Evolutionary conservation across 2,329 filamentous ascomycete genomes (phyloP).

Genomic region (Alternaria viburni): DNA sequence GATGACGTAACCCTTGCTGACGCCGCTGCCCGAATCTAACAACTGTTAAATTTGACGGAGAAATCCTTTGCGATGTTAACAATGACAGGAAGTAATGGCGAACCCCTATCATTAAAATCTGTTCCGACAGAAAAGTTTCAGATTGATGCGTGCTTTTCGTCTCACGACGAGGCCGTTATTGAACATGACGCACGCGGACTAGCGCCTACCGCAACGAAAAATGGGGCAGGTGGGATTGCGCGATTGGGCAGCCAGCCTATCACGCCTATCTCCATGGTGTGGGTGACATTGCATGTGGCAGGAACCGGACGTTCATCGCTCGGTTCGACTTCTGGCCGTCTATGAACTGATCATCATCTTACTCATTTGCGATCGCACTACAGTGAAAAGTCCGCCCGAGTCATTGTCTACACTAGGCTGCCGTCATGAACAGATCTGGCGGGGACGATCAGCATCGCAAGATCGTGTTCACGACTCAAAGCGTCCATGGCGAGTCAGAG

Average conservation of each 20-base stretch:
- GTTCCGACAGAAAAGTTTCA: neutral
- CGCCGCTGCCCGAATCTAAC: slow-evolving; percentile 1
- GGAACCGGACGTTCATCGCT: neutral
- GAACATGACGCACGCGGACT: slow-evolving; percentile 16
- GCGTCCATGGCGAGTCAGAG: slow-evolving; percentile 9
- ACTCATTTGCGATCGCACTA: neutral
- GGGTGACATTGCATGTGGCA: neutral
- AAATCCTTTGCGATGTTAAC: neutral
- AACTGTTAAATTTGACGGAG: neutral
- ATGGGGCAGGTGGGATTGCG: slow-evolving; percentile 5
- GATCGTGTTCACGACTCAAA: slow-evolving; percentile 13
- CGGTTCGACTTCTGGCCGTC: neutral
- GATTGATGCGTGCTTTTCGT: slow-evolving; percentile 7
- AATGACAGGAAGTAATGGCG: neutral
- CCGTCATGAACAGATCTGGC: neutral
- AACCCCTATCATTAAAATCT: neutral
- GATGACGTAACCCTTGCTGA: slow-evolving; percentile 33
- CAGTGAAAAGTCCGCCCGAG: slow-evolving; percentile 1
- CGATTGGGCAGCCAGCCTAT: neutral
- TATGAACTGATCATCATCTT: neutral
- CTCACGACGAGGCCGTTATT: neutral
- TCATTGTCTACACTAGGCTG: neutral
- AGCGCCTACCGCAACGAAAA: slow-evolving; percentile 15
- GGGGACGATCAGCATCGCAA: neutral
- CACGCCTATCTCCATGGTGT: neutral